A percentile compares a stretch with the other conserved stretches of the same genome.
These are phyloP conservation scores for Trichosporon sp. DNA, from an alignment of 1,284 basidiomycete genomes.

Conservation along the genomic window DNA sequence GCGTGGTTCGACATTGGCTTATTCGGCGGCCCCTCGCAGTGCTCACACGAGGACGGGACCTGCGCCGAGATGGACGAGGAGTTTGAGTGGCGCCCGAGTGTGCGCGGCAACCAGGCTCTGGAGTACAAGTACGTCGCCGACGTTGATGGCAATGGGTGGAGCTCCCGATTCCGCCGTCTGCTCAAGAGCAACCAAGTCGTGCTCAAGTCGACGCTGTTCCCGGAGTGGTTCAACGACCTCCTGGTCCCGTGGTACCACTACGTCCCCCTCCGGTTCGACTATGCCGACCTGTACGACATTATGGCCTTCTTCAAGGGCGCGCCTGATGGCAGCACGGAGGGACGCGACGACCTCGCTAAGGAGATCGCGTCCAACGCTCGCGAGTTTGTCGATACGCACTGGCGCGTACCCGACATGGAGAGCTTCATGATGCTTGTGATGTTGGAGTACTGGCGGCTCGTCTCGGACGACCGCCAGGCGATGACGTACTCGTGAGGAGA, in stretches of 20 bases:
- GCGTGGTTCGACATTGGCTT: conserved; percentile 39
- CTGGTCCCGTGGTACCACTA: conserved; percentile 47
- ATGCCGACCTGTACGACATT: conserved; percentile 47
- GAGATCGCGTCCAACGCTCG: conserved; percentile 46
- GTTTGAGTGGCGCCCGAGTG: conserved; percentile 33
- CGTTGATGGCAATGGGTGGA: conserved; percentile 51
- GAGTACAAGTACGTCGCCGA: conserved; percentile 49
- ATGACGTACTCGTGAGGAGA: conserved; percentile 15
- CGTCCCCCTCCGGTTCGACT: conserved; percentile 44
- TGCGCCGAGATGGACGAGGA: conserved; percentile 41
- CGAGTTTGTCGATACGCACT: conserved; percentile 42
- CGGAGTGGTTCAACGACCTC: conserved; percentile 34
- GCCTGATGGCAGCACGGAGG: conserved; percentile 40
- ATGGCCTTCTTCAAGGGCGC: conserved; percentile 51
- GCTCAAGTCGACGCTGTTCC: conserved; percentile 40
- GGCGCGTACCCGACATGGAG: conserved; percentile 50
- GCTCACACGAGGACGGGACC: conserved; percentile 40
- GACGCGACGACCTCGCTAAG: conserved; percentile 45
- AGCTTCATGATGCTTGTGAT: conserved; percentile 41
- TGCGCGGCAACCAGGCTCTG: conserved; percentile 14
- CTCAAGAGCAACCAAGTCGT: conserved; percentile 38
- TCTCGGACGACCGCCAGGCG: conserved; percentile 28
- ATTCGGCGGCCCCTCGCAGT: conserved; percentile 37
- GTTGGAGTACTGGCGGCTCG: conserved; percentile 36
- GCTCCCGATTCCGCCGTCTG: conserved; percentile 43